A percentile compares a stretch with the other conserved stretches of the same genome.
phyloP scores from a whole-genome alignment of 164 flowering plant genomes.

The Berberis vulgaris region DNA sequence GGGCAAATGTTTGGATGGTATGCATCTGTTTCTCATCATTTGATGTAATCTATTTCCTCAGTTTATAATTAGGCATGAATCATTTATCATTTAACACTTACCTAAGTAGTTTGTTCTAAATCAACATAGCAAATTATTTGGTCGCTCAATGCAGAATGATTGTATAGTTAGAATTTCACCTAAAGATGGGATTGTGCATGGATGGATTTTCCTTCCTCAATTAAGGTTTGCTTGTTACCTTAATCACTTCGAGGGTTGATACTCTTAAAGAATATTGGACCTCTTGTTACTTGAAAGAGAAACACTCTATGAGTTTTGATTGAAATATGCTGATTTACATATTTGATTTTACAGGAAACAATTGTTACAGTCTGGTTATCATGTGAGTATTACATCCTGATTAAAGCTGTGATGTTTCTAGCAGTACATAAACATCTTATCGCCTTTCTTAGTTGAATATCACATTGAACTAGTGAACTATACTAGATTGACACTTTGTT shows the following conservation, averaged over 20 bases:
- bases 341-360: not conserved
- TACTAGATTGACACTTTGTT: not conserved
- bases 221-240: conserved; percentile 42
- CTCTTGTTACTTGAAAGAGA: not conserved
- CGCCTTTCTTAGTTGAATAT: no score
- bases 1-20: conserved; percentile 95
- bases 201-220: conserved; percentile 73
- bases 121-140: no score
- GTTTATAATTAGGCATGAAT: not conserved
- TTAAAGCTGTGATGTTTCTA: not conserved
- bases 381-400: conserved; percentile 27
- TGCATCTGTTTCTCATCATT: not conserved
- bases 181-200: conserved; percentile 51
- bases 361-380: conserved; percentile 36
- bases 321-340: not conserved
- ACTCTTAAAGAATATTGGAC: not conserved
- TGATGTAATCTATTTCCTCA: no score
- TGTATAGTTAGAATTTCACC: conserved; percentile 75
- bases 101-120: no score
- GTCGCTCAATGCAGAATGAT: conserved; percentile 48
- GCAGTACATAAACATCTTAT: no score
- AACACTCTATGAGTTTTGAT: not conserved
- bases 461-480: no score
- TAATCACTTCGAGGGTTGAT: not conserved
- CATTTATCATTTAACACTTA: no score